Base-by-base conservation (phyloP, 2,329 filamentous ascomycete species). In the Curvularia sp. region DNA sequence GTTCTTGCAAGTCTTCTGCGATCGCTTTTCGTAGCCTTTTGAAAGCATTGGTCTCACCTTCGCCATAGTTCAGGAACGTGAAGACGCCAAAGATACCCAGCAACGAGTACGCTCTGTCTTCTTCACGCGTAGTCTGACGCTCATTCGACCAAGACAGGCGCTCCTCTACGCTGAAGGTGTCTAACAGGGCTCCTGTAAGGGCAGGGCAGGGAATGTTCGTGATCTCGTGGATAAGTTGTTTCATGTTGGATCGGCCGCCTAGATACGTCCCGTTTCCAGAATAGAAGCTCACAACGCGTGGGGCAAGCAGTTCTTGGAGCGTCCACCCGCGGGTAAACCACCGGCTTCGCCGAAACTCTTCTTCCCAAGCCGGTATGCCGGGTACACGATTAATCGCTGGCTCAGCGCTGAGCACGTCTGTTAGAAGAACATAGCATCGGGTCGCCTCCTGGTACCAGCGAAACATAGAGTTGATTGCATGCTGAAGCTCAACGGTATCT, bases 381-480 rank as follows among this genome's bases (percentile, higher is more conserved):
- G 42, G n/a, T 28, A 45, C 42, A 28, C 10, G 38, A 8, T 41
- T 19, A 21, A 4, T 41, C 38, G 38, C 19, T 41, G 38, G 38
- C 38, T 21, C 19, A 41, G 8, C n/a, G 10, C 19, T n/a, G 9
- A 41, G 19, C 3, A 59, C 53, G 25, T 60, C 57, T 9, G 54
- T 39, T 3, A 60, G 36, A 42, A 50, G 53, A 8, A 54, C 57
- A 36, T 60, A 60, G 25, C 54, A 60, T 42, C 7, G 12, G 7
- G 21, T 27, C 1, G 57, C 46, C 2, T 48, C 15, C 9, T 43
- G 3, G 28, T 53, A 57, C 56, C 46, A 59, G 2, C 51, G 25
- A 9, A 55, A 59, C 51, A 59, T 55, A 3, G 50, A 55, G 2
- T 43, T 59, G 1, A 59, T 59, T 3, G 56, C 46, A 23, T 59